Percentiles rank a stretch among this genome's conserved stretches.
Conservation (phyloP, 2,329 filamentous ascomycete genomes). For the Emergomyces pasteurianus region DNA sequence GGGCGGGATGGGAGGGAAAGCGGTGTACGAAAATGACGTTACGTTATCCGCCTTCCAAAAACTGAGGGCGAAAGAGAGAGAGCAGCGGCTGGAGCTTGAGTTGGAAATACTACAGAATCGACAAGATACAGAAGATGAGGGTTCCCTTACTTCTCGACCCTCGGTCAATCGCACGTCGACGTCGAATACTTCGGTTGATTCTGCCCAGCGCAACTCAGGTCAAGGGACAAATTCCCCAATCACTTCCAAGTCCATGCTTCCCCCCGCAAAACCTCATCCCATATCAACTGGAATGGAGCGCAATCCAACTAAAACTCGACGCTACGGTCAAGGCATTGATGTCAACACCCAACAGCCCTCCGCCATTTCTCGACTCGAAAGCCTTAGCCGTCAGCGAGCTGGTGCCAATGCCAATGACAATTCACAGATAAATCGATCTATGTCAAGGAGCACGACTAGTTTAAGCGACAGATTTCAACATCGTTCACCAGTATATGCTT, state of each 20-base stretch:
- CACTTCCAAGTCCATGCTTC: constrained; percentile 15
- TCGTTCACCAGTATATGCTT: constrained; percentile 19
- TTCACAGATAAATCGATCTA: constrained; percentile 34
- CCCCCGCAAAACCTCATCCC: constrained; percentile 18
- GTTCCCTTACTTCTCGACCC: constrained; percentile 66
- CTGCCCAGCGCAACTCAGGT: constrained; percentile 41
- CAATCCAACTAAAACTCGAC: constrained; percentile 55
- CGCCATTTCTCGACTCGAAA: constrained; percentile 67
- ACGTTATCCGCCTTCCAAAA: constrained; percentile 71
- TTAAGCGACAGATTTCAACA: constrained; percentile 41
- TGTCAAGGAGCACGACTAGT: constrained; percentile 52
- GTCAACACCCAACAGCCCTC: constrained; percentile 72
- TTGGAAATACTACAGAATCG: constrained; percentile 22
- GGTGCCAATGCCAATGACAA: constrained; percentile 44
- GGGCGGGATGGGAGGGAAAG: constrained; percentile 50
- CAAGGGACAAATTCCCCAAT: constrained; percentile 15
- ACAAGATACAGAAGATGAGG: constrained; percentile 57
- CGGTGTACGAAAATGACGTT: constrained; percentile 79
- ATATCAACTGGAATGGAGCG: constrained; percentile 43
- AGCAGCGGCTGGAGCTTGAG: constrained; percentile 35
- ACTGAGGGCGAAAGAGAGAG: constrained; percentile 45
- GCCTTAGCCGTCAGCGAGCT: constrained; percentile 54
- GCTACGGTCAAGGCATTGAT: constrained; percentile 72
- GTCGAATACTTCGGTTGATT: constrained; percentile 78
- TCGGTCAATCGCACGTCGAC: constrained; percentile 66